These are phyloP conservation scores for Cryptococcus sp. DNA, from an alignment of 1,284 basidiomycete species.

Conservation along the genomic window DNA sequence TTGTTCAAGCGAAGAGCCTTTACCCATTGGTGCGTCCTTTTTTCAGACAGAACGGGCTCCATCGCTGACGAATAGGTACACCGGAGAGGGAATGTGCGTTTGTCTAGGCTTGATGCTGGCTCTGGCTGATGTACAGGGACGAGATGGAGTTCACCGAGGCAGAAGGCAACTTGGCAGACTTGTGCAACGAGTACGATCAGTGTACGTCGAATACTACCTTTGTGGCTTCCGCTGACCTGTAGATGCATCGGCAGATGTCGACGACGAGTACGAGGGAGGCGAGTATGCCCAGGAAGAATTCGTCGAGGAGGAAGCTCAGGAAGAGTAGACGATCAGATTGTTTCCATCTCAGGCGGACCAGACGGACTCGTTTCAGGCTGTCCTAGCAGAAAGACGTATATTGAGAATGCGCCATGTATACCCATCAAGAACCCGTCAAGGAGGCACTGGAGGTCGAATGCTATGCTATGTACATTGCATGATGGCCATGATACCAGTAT, in stretches of 20 bases:
- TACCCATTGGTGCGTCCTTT: conserved; percentile 59
- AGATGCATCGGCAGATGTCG: conserved; percentile 30
- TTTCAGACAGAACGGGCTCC: too few species aligned
- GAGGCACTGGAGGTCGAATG: too few species aligned
- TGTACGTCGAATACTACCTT: conserved; percentile 16
- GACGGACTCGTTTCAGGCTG: too few species aligned
- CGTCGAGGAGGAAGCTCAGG: conserved; percentile 8
- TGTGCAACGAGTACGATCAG: conserved; percentile 43
- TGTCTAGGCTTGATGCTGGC: neutral
- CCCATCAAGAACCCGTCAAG: too few species aligned
- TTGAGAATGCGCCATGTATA: too few species aligned
- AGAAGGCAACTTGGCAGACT: conserved; percentile 42
- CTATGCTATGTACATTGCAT: too few species aligned
- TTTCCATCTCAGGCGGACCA: too few species aligned
- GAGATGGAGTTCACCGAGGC: conserved; percentile 82
- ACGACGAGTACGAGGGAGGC: conserved; percentile 22
- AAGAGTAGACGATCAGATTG: conserved; percentile 1
- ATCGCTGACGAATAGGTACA: conserved; percentile 51
- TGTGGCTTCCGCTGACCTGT: conserved; percentile 2
- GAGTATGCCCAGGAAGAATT: conserved; percentile 22
- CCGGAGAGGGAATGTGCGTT: conserved; percentile 73
- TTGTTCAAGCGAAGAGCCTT: conserved; percentile 72
- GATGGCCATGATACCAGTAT: too few species aligned
- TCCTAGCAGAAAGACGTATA: too few species aligned
- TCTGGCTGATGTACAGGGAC: conserved; percentile 46